Base-by-base conservation (phyloP, 139 green algal genomes). In the Pleodorina starrii region DNA sequence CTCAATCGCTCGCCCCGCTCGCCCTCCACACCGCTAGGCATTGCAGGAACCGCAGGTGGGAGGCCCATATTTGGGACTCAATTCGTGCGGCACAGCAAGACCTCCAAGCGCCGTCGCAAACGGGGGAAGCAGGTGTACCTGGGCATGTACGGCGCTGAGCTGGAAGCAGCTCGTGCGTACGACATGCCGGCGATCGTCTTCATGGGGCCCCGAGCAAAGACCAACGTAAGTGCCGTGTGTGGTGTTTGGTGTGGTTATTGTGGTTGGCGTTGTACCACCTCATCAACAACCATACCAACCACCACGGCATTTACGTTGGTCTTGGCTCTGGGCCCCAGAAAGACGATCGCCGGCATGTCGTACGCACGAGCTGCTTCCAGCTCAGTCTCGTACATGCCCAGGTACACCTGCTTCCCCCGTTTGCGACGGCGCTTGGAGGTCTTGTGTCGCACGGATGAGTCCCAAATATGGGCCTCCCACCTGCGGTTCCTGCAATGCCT, bases 391-490 rank as follows among this genome's bases (percentile, higher is more conserved):
- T 94, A 98, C 0, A 94, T 96, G 23, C 96, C 96, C 35, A 97
- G 85, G 88, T 98, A 98, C 38, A 97, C 88, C 91, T 95, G 93
- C 87, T 94, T 94, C 19, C 96, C 96, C 0, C 92, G 86, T 46
- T 92, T 93, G 36, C 96, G 92, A 54, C 94, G 93, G 14, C 91
- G 90, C 5, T 79, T 83, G 12, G 59, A 36, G 23, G 59, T 72
- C 63, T 84, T 88, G 17, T 38, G 78, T 16, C 38, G 29, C 35
- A 81, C 48, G 38, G 48, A 29, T 5, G 89, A 82, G 82, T 98
- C 95, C 96, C 96, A 98, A 27, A 97, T 91, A 80, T 98, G 96
- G 0, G 95, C 95, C 88, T 98, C 96, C 50, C 74, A 98, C 43
- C 95, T 93, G 0, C 90, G 92, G 0, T 96, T 98, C 68, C 95